phyloP scores from a whole-genome alignment of 2,329 filamentous ascomycete species.

The Nigrospora sphaerica region DNA sequence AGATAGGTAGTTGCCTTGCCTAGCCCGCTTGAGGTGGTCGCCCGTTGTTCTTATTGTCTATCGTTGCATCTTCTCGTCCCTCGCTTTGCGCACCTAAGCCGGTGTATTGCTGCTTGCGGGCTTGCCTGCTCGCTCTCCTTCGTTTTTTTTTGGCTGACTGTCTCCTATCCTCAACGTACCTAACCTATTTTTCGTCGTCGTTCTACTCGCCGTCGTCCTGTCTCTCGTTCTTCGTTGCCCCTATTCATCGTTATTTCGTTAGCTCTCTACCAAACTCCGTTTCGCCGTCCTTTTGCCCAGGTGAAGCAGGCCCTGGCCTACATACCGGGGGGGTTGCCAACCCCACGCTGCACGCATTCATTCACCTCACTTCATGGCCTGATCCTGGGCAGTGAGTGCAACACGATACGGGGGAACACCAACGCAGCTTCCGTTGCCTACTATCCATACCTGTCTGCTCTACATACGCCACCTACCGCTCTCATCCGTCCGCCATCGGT shows the following conservation, averaged over 20 bases:
- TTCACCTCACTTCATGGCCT: too few relatives aligned
- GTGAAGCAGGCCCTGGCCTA: too few relatives aligned
- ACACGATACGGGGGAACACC: not conserved
- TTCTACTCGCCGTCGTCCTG: not conserved
- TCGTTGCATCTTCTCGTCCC: not conserved
- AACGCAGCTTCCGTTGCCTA: not conserved
- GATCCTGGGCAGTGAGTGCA: too few relatives aligned
- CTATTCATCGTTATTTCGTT: not conserved
- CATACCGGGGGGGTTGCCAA: too few relatives aligned
- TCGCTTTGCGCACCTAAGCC: not conserved
- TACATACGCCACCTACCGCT: not conserved
- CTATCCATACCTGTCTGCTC: not conserved
- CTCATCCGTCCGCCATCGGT: not conserved
- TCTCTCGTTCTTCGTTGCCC: not conserved
- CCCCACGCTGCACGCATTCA: too few relatives aligned
- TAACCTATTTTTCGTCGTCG: too few relatives aligned
- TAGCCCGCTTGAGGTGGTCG: not conserved
- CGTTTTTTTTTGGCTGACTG: not conserved
- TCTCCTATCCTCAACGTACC: not conserved
- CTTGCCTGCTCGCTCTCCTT: not conserved
- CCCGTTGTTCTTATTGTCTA: not conserved
- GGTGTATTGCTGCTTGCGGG: not conserved
- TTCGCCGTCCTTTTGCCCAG: too few relatives aligned
- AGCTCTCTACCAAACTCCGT: too few relatives aligned
- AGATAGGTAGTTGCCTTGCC: not conserved